Evolutionary conservation across 108 stramenopile genomes (phyloP).

Genomic region (Fragilaria radians): DNA sequence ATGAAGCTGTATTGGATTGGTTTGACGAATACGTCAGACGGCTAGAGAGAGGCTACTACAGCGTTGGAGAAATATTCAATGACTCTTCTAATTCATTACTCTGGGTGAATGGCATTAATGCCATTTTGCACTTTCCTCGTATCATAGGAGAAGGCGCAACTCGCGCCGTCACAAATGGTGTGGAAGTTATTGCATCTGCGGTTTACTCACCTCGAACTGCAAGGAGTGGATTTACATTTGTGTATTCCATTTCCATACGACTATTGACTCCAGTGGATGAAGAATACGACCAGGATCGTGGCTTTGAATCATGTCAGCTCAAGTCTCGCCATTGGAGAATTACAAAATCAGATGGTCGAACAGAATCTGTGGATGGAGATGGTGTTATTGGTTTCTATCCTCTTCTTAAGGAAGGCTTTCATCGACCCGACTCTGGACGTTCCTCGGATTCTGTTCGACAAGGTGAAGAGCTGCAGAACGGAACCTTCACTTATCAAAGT

Average conservation of each 20-base stretch:
- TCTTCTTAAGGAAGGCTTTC: conserved; percentile 36
- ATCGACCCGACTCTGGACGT: conserved; percentile 7
- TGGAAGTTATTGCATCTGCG: conserved; percentile 49
- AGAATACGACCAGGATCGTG: conserved; percentile 31
- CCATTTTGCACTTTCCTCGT: conserved; percentile 6
- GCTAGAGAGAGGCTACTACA: conserved; percentile 12
- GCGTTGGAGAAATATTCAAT: conserved; percentile 10
- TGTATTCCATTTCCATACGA: conserved; percentile 46
- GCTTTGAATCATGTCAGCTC: conserved; percentile 52
- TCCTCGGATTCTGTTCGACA: not conserved
- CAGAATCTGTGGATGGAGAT: conserved; percentile 30
- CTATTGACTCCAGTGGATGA: conserved; percentile 28
- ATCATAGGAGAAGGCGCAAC: conserved; percentile 14
- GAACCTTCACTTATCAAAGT: conserved; percentile 24
- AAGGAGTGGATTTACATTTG: conserved; percentile 10
- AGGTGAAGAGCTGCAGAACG: not conserved
- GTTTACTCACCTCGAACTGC: conserved; percentile 17
- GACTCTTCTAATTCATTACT: conserved; percentile 1
- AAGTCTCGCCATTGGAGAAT: conserved; percentile 42
- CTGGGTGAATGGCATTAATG: conserved; percentile 17
- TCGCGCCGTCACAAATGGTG: conserved; percentile 42
- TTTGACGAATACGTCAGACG: conserved; percentile 38
- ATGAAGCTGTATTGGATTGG: conserved; percentile 38
- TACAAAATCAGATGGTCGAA: conserved; percentile 7
- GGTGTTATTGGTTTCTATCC: conserved; percentile 53